Percentiles rank a stretch among this genome's conserved stretches.
These are phyloP conservation scores for Boletellus deceptivus DNA, from an alignment of 1,284 basidiomycete species.

Conservation along the genomic window DNA sequence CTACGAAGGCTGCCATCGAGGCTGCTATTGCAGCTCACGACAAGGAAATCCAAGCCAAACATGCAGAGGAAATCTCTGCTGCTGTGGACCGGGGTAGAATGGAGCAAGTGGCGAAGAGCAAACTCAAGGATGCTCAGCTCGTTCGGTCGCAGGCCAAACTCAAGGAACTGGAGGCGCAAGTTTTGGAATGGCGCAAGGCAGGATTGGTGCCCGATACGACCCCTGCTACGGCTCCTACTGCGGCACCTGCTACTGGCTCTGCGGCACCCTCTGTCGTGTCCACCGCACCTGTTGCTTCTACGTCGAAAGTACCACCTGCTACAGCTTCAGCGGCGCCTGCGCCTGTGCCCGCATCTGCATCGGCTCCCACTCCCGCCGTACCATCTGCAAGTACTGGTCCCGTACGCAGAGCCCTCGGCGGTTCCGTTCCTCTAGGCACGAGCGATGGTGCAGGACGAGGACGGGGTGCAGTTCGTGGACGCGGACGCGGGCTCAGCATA, in stretches of 20 bases:
- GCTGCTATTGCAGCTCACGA: constrained; percentile 53
- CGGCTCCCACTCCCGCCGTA: background rate
- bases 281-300: constrained; percentile 21
- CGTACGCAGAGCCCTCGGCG: constrained; percentile 27
- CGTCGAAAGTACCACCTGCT: background rate
- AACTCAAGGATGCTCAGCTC: constrained; percentile 67
- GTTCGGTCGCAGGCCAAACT: constrained; percentile 54
- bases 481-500: constrained; percentile 34
- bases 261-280: constrained; percentile 21
- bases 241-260: constrained; percentile 11
- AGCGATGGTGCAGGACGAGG: constrained; percentile 24
- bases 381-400: constrained; percentile 11
- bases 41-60: constrained; percentile 43
- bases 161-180: constrained; percentile 64
- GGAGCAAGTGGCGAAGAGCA: constrained; percentile 58
- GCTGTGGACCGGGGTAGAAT: constrained; percentile 66
- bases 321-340: constrained; percentile 20
- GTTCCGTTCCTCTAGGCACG: constrained; percentile 25
- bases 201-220: constrained; percentile 40
- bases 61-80: constrained; percentile 54
- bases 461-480: constrained; percentile 35
- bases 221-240: constrained; percentile 20
- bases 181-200: constrained; percentile 52
- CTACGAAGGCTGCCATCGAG: constrained; percentile 43
- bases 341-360: constrained; percentile 1